Conservation (phyloP, 2,329 filamentous ascomycete species). For the Dactylellina sp. region DNA sequence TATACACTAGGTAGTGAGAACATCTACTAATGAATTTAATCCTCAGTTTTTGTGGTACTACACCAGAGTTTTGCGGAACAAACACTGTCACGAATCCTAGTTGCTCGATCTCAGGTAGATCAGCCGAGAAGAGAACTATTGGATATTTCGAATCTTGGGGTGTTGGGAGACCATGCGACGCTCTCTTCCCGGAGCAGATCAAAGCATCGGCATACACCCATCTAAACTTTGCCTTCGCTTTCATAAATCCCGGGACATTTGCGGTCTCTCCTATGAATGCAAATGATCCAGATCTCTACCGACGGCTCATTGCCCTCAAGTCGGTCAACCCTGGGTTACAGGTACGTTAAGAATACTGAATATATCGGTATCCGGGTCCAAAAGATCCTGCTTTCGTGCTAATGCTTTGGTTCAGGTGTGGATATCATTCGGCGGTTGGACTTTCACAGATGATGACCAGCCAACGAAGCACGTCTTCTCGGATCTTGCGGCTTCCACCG, state of each 20-base stretch:
- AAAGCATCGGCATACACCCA: slow-evolving; percentile 57
- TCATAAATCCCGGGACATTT: slow-evolving; percentile 58
- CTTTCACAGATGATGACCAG: slow-evolving; percentile 62
- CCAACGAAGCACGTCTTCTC: slow-evolving; percentile 58
- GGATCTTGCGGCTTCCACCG: slow-evolving; percentile 57
- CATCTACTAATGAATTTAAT: neutral
- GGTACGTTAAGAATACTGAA: neutral
- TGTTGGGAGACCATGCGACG: slow-evolving; percentile 35
- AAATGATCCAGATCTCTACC: slow-evolving; percentile 56
- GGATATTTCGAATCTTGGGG: slow-evolving; percentile 57
- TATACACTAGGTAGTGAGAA: neutral
- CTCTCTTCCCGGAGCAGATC: slow-evolving; percentile 47
- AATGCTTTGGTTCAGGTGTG: slow-evolving; percentile 56
- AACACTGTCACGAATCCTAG: slow-evolving; percentile 10
- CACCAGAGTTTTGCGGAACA: slow-evolving; percentile 47
- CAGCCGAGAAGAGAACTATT: slow-evolving; percentile 44
- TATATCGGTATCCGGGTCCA: too few relatives aligned
- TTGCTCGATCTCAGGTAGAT: slow-evolving; percentile 7
- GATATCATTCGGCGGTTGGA: slow-evolving; percentile 65
- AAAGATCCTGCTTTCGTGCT: too few relatives aligned
- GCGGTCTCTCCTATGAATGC: slow-evolving; percentile 50
- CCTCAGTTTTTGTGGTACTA: slow-evolving; percentile 48
- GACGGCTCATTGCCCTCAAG: slow-evolving; percentile 62
- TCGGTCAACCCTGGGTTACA: slow-evolving; percentile 59
- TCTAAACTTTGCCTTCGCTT: slow-evolving; percentile 59